Base-by-base conservation (phyloP, 371 early-diverging fungal species). In the Syncephalastrum monosporum region DNA sequence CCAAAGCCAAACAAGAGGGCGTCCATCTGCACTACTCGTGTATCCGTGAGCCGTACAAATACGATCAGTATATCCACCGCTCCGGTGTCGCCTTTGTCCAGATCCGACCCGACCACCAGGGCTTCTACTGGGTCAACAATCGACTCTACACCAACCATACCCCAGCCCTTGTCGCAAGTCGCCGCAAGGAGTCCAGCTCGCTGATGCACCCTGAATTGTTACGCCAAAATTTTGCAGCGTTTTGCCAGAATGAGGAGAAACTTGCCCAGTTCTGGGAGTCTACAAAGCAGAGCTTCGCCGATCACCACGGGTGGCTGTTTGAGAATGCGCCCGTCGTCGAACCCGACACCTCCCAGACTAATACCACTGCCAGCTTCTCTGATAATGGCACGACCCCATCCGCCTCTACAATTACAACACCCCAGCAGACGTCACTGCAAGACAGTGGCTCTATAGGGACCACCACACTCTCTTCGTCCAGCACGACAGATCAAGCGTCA, bases 51-150 rank as follows among this genome's bases (percentile, higher is more conserved):
- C 76, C 70, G 0, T 89, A 84, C 74, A 81, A 83, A 68, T 82
- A 90, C 65, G 90, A 93, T 53, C 99, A 98, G 65, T 96, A 88
- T 56, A 85, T 97, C 23, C 97, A 97, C 70, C 82, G 90, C 44
- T 87, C 90, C 0, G 98, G 98, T 0, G 86, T 88, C 3, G 94
- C 93, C 3, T 93, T 96, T 82, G 86, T 98, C 23, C 96, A 95
- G 67, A 89, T 97, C 14, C 78, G 89, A 15, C 81, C 80, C 24
- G 69, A 77, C 6, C 86, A 83, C 4, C 67, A 84, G 4, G 95
- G 96, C 0, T 92, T 94, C 56, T 83, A 86, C 51, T 97, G 95
- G 95, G 86, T 92, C 24, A 92, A 89, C 62, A 97, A 96, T 65
- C 82, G 93, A 24, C 68, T 96, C 17, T 78, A 82, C 53, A 86